Conservation (phyloP, 1,139 yeast species). For the Sugiyamaella xylanicola region DNA sequence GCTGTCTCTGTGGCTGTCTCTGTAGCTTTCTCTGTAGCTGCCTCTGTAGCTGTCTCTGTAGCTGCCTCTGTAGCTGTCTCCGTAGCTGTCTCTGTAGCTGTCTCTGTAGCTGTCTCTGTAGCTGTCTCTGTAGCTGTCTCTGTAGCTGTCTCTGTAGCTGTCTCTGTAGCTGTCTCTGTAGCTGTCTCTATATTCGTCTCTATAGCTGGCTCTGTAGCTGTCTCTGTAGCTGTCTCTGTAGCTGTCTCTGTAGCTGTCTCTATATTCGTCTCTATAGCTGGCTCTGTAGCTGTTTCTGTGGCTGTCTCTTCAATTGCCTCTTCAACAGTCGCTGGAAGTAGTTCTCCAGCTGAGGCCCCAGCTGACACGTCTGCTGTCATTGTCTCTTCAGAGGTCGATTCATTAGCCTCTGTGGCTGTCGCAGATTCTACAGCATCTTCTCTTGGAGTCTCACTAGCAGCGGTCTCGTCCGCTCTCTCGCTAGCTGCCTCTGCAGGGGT, state of each 20-base stretch:
- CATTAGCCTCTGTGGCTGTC: background rate
- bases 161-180: conserved; percentile 16
- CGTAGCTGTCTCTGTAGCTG: background rate
- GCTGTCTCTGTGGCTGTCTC: background rate
- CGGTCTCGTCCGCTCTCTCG: conserved; percentile 15
- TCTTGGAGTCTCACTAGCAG: background rate
- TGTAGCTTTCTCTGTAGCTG: background rate
- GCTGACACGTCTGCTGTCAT: background rate
- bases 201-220: background rate
- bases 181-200: conserved; percentile 32
- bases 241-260: conserved; percentile 24
- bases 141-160: background rate
- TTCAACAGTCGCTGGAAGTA: too few relatives aligned
- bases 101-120: conserved; percentile 14
- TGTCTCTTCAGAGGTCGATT: too few relatives aligned
- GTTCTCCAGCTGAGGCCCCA: too few relatives aligned
- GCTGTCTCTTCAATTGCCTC: too few relatives aligned
- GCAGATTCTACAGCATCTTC: background rate
- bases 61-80: conserved; percentile 15
- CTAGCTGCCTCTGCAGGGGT: background rate
- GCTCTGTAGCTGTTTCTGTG: too few relatives aligned
- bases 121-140: conserved; percentile 31
- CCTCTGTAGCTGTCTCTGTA: background rate
- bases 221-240: conserved; percentile 28
- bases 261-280: too few relatives aligned